Percentiles rank a stretch among this genome's conserved stretches.
These are phyloP conservation scores for Penicillium lagena DNA, from an alignment of 495 filamentous ascomycete genomes.

Conservation along the genomic window DNA sequence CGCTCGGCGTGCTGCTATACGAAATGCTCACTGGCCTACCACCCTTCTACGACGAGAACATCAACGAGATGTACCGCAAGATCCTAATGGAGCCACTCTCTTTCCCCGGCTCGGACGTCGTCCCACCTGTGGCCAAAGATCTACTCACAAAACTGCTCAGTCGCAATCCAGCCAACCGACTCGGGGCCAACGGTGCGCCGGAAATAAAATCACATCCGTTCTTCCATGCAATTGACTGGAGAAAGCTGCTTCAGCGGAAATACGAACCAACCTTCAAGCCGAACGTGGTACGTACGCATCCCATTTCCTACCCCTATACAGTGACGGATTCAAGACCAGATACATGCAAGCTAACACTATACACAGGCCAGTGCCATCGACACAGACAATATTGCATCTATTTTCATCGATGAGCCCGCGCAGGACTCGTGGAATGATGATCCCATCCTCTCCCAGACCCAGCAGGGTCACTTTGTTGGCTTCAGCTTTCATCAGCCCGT, in stretches of 20 bases:
- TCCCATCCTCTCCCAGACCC: constrained; percentile 86
- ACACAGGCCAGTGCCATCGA: constrained; percentile 67
- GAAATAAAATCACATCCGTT: constrained; percentile 99
- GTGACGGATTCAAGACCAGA: background rate
- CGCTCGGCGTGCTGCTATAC: constrained; percentile 91
- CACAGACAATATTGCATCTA: constrained; percentile 84
- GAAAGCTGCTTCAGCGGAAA: constrained; percentile 92
- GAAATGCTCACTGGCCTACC: constrained; percentile 99
- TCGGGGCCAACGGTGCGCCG: constrained; percentile 88
- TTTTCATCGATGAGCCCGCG: constrained; percentile 87
- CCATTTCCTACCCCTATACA: constrained; percentile 3
- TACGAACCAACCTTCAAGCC: constrained; percentile 98
- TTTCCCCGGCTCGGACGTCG: constrained; percentile 74
- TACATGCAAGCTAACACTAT: constrained; percentile 33
- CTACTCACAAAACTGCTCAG: constrained; percentile 85
- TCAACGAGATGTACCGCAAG: constrained; percentile 99
- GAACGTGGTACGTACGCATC: constrained; percentile 75
- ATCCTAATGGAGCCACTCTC: constrained; percentile 93
- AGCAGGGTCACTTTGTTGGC: constrained; percentile 92
- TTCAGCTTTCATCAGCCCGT: constrained; percentile 97
- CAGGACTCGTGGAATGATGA: constrained; percentile 94
- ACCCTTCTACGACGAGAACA: constrained; percentile 98
- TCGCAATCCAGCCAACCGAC: constrained; percentile 75
- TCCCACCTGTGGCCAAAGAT: constrained; percentile 87
- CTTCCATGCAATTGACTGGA: constrained; percentile 98